Conservation (phyloP, 352 stramenopile genomes). For the Blastocystis sp. region DNA sequence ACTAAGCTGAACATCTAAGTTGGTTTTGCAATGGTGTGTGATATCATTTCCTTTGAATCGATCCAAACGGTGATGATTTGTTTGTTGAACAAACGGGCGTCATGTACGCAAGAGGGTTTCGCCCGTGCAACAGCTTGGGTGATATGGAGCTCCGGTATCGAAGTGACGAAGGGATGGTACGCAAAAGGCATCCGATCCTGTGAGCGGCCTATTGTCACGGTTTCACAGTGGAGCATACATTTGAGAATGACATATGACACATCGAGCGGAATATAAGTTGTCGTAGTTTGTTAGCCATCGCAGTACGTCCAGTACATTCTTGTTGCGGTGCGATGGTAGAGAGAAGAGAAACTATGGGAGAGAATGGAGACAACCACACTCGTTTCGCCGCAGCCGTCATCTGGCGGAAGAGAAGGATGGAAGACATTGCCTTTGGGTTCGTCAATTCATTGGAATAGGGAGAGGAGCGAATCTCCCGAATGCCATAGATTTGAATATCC, state of each 20-base stretch:
- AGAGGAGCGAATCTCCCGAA: background rate
- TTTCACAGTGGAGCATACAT: background rate
- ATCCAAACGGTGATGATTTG: background rate
- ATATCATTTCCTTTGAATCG: too few species aligned
- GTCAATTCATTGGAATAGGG: background rate
- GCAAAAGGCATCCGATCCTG: background rate
- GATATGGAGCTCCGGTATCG: background rate
- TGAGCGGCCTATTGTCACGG: background rate
- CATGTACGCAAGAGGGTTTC: background rate
- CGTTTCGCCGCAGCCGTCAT: background rate
- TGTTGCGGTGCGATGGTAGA: background rate
- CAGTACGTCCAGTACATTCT: background rate
- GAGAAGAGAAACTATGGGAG: background rate
- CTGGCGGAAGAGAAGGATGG: background rate
- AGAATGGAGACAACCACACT: background rate
- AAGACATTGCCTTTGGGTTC: background rate
- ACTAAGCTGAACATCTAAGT: slow-evolving; percentile 98
- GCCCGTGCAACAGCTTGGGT: background rate
- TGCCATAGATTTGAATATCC: background rate
- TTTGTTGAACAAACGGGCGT: background rate
- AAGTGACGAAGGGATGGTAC: background rate
- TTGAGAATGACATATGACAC: background rate
- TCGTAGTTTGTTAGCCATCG: background rate
- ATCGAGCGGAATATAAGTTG: background rate
- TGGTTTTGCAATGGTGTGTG: slow-evolving; percentile 37